Conservation (phyloP, 176 grass and related monocot genomes). For the Triticum urartu region DNA sequence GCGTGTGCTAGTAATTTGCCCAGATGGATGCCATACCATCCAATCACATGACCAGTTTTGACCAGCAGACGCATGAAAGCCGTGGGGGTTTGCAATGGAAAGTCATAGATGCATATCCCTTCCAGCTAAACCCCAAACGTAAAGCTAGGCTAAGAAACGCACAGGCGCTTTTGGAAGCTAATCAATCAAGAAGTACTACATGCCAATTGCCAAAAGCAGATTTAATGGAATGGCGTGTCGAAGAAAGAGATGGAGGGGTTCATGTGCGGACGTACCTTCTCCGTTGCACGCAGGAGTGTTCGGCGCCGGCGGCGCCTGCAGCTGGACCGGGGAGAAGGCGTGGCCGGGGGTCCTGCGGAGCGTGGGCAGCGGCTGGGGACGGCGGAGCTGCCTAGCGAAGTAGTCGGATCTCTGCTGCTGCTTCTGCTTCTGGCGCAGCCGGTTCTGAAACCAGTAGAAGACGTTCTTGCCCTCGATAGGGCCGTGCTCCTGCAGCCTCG, state of each 20-base stretch:
- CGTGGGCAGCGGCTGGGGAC: not conserved
- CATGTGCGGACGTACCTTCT: not conserved
- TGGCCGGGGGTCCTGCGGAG: not conserved
- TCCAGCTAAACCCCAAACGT: not conserved
- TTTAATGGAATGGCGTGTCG: not conserved
- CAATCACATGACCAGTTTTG: slow-evolving; percentile 8
- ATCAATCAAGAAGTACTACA: not conserved
- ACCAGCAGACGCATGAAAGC: not conserved
- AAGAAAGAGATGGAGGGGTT: no score
- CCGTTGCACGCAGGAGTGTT: not conserved
- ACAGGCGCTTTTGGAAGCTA: not conserved
- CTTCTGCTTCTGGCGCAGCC: slow-evolving; percentile 56
- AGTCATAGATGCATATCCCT: not conserved
- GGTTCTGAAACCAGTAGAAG: slow-evolving; percentile 29
- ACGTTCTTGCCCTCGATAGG: slow-evolving; percentile 60
- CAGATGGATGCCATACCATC: no score
- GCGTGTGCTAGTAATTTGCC: no score
- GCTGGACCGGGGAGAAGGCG: no score
- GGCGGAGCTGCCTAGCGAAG: not conserved
- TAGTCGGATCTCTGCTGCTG: not conserved
- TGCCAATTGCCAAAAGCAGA: not conserved
- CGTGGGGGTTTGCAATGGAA: not conserved
- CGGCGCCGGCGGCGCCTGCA: not conserved
- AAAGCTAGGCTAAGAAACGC: not conserved
- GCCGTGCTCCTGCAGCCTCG: slow-evolving; percentile 58